A percentile compares a stretch with the other conserved stretches of the same genome.
phyloP scores from a whole-genome alignment of 83 land plant species.

The Thuja plicata region DNA sequence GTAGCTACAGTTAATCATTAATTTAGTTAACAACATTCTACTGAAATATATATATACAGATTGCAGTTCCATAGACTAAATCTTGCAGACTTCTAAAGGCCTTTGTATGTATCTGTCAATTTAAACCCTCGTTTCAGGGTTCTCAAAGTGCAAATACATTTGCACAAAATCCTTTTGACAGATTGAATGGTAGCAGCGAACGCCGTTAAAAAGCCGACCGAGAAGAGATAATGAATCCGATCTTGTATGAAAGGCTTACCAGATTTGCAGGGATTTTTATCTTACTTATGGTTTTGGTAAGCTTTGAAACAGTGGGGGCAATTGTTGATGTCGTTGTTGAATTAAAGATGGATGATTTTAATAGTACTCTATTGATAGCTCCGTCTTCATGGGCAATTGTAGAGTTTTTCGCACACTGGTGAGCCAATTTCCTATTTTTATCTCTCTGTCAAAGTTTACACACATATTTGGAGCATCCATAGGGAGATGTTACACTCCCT shows the following conservation, averaged over 20 bases:
- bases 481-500: too few relatives aligned
- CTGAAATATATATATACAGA: neutral
- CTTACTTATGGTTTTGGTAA: neutral
- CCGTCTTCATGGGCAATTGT: conserved; percentile 78
- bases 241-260: neutral
- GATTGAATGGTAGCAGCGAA: neutral
- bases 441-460: neutral
- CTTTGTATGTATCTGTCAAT: neutral
- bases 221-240: neutral
- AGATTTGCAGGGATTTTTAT: neutral
- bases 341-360: conserved; percentile 58
- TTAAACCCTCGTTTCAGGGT: neutral
- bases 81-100: too few relatives aligned
- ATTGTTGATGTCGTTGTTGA: conserved; percentile 53
- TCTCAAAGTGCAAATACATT: neutral
- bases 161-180: neutral
- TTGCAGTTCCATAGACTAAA: neutral
- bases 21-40: too few relatives aligned
- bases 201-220: neutral
- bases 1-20: neutral
- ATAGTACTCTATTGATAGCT: conserved; percentile 47
- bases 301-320: neutral
- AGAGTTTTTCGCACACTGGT: conserved; percentile 97
- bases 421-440: conserved; percentile 16
- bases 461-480: too few relatives aligned